These are phyloP conservation scores for Macrolepiota albuminosa DNA, from an alignment of 768 basidiomycete genomes.

Conservation along the genomic window DNA sequence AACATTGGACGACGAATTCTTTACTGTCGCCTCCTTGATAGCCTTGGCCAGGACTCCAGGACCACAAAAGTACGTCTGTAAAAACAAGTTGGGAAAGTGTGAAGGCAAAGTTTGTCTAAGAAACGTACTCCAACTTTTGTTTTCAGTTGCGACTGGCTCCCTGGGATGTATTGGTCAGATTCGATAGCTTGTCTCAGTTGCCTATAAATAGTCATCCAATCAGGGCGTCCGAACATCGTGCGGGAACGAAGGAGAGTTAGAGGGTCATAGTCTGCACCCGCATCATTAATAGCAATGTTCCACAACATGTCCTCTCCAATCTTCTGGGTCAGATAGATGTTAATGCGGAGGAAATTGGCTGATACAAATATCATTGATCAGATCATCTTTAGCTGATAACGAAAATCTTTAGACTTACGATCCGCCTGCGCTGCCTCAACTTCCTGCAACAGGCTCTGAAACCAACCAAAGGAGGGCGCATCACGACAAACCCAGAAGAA, in stretches of 20 bases:
- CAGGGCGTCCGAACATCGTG: conserved; percentile 89
- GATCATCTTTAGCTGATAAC: background rate
- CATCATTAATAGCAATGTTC: conserved; percentile 88
- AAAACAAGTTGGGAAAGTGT: conserved; percentile 12
- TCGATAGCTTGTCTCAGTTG: conserved; percentile 78
- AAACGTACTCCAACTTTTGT: conserved; percentile 76
- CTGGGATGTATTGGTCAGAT: conserved; percentile 75
- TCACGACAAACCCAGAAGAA: conserved; percentile 95
- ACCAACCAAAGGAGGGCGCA: conserved; percentile 98
- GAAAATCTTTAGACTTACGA: conserved; percentile 47
- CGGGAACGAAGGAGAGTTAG: conserved; percentile 83
- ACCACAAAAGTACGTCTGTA: conserved; percentile 86
- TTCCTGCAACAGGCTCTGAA: conserved; percentile 83
- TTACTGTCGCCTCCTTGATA: conserved; percentile 67
- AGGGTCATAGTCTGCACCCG: conserved; percentile 82
- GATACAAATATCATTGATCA: conserved; percentile 11
- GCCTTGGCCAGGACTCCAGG: conserved; percentile 70
- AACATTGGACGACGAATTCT: conserved; percentile 50
- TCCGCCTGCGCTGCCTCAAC: conserved; percentile 87
- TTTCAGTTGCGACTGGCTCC: conserved; percentile 71
- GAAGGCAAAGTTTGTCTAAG: background rate
- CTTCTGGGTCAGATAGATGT: conserved; percentile 86
- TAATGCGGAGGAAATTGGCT: conserved; percentile 93
- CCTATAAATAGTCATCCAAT: conserved; percentile 80
- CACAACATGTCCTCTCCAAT: conserved; percentile 83